phyloP scores from a whole-genome alignment of 495 filamentous ascomycete genomes.

The Haplographium delicatum region DNA sequence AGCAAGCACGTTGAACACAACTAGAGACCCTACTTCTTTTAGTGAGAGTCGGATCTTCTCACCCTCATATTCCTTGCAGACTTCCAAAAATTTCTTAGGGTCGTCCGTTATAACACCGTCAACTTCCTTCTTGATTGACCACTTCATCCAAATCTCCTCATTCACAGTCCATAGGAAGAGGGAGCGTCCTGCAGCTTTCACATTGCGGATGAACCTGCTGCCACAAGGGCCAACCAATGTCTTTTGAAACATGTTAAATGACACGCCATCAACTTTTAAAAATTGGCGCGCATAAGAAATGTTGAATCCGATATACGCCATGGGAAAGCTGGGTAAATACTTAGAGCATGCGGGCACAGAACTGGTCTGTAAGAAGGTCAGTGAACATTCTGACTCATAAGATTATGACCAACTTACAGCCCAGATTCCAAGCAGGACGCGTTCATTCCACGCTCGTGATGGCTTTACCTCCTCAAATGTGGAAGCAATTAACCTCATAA shows the following conservation, averaged over 20 bases:
- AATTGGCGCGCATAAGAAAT: slow-evolving; percentile 64
- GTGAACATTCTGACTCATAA: no score
- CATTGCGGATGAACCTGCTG: slow-evolving; percentile 55
- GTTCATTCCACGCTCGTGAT: slow-evolving; percentile 56
- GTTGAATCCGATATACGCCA: slow-evolving; percentile 70
- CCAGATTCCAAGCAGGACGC: slow-evolving; percentile 79
- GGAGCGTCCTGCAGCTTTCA: slow-evolving; percentile 44
- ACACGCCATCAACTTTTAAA: slow-evolving; percentile 52
- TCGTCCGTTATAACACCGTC: slow-evolving; percentile 55
- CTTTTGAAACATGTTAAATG: slow-evolving; percentile 69
- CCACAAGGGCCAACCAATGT: slow-evolving; percentile 61
- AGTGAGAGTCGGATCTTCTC: slow-evolving; percentile 9
- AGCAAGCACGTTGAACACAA: slow-evolving; percentile 17
- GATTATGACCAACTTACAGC: slow-evolving; percentile 40
- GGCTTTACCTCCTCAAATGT: slow-evolving; percentile 51
- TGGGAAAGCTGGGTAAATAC: slow-evolving; percentile 61
- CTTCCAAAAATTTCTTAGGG: slow-evolving; percentile 43
- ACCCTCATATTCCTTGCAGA: slow-evolving; percentile 28
- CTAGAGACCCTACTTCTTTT: neutral
- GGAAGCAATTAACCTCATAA: slow-evolving; percentile 60
- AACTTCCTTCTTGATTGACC: slow-evolving; percentile 47
- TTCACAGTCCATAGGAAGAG: slow-evolving; percentile 87
- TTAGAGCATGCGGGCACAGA: slow-evolving; percentile 54
- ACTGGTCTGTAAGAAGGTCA: slow-evolving; percentile 37
- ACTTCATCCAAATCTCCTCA: slow-evolving; percentile 64